Percentiles rank a stretch among this genome's conserved stretches.
Evolutionary conservation across 305 asterid genomes (phyloP).

Genomic region (Salvia sclarea): DNA sequence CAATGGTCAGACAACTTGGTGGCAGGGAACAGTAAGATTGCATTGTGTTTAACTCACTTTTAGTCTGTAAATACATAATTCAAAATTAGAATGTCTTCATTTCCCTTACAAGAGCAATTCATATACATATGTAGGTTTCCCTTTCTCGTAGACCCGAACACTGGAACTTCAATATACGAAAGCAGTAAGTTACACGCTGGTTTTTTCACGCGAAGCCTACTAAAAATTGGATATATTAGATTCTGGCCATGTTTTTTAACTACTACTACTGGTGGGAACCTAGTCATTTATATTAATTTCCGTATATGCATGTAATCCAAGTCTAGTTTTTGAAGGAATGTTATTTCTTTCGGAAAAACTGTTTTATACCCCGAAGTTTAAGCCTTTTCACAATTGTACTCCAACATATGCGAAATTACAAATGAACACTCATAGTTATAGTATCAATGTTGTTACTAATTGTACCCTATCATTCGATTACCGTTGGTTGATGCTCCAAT

Average conservation of each 20-base stretch:
- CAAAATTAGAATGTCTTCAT: conserved; percentile 19
- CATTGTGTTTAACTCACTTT: background rate
- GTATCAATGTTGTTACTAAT: too few relatives aligned
- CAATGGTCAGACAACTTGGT: conserved; percentile 57
- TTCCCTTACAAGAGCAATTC: background rate
- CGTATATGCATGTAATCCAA: background rate
- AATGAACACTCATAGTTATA: too few relatives aligned
- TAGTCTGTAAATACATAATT: conserved; percentile 6
- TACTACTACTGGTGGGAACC: background rate
- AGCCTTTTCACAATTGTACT: too few relatives aligned
- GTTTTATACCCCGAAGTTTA: too few relatives aligned
- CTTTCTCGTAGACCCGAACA: conserved; percentile 73
- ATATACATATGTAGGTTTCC: conserved; percentile 60
- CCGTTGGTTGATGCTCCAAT: too few relatives aligned
- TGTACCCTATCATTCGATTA: too few relatives aligned
- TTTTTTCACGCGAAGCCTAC: background rate
- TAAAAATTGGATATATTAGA: background rate
- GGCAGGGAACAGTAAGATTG: conserved; percentile 62
- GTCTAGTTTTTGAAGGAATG: background rate
- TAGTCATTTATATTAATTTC: background rate
- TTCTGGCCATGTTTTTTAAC: background rate
- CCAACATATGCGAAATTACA: too few relatives aligned
- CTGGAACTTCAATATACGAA: conserved; percentile 68
- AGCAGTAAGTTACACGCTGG: conserved; percentile 51
- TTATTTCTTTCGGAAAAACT: background rate